phyloP scores from a whole-genome alignment of 768 basidiomycete species.

The Amanita subjunquillea region DNA sequence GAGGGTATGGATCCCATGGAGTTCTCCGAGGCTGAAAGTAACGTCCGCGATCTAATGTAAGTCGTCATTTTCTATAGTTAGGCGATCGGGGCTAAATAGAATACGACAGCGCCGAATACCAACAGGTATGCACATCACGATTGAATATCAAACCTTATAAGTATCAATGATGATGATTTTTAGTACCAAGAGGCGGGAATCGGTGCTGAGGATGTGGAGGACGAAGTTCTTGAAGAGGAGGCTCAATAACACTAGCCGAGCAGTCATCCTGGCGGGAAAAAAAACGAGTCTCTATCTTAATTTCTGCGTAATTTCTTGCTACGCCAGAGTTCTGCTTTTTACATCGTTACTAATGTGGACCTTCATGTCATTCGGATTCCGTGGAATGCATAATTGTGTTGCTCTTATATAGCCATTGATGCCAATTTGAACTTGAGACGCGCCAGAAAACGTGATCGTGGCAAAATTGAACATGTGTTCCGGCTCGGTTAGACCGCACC shows the following conservation, averaged over 20 bases:
- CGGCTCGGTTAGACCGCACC: background rate
- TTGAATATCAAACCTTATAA: background rate
- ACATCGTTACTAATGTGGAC: slow-evolving; percentile 1
- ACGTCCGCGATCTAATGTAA: slow-evolving; percentile 71
- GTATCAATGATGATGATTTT: background rate
- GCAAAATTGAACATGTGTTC: too few species aligned
- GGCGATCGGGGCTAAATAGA: background rate
- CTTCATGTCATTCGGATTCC: background rate
- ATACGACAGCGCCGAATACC: slow-evolving; percentile 70
- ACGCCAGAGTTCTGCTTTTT: background rate
- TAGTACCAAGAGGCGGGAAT: slow-evolving; percentile 26
- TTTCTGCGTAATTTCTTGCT: background rate
- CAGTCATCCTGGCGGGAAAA: background rate
- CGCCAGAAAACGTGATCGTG: too few species aligned
- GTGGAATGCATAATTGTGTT: background rate
- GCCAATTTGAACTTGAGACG: too few species aligned
- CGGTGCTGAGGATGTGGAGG: slow-evolving; percentile 16
- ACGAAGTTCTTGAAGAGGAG: slow-evolving; percentile 8
- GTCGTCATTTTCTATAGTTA: slow-evolving; percentile 16
- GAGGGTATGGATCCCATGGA: slow-evolving; percentile 89
- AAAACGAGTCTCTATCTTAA: background rate
- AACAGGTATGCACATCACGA: slow-evolving; percentile 44
- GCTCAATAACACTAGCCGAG: slow-evolving; percentile 10
- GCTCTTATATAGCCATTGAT: background rate
- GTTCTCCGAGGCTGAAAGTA: slow-evolving; percentile 84